A percentile compares a stretch with the other conserved stretches of the same genome.
Evolutionary conservation across 768 basidiomycete genomes (phyloP).

Genomic region (Trametes sanguinea): DNA sequence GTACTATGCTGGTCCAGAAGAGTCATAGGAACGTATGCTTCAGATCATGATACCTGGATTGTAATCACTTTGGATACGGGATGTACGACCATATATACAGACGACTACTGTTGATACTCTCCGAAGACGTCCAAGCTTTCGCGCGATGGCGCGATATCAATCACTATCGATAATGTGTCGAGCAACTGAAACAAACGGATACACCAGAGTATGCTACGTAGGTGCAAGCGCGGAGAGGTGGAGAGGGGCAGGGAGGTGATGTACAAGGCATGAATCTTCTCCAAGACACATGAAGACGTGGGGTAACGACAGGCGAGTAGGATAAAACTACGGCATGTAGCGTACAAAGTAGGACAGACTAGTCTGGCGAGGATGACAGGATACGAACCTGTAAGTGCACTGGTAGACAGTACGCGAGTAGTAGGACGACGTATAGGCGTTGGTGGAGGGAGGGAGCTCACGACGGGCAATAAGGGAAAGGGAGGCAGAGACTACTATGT

Average conservation of each 20-base stretch:
- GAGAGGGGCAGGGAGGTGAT: neutral
- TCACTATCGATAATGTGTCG: neutral
- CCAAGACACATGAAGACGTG: neutral
- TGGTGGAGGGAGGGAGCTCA: neutral
- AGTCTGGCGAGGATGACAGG: neutral
- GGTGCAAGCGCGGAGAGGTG: neutral
- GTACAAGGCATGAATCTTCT: neutral
- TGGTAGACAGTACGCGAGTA: neutral
- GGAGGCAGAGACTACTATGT: neutral
- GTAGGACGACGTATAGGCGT: too few species aligned
- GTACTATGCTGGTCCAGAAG: too few species aligned
- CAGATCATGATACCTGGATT: too few species aligned
- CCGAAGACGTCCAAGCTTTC: neutral
- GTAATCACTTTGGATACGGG: too few species aligned
- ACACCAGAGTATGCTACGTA: neutral
- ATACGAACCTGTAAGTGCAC: neutral
- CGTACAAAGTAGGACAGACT: constrained; percentile 6
- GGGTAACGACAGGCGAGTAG: too few species aligned
- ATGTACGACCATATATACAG: too few species aligned
- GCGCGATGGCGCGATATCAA: too few species aligned
- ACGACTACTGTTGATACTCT: neutral
- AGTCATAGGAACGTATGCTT: too few species aligned
- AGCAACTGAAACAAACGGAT: neutral
- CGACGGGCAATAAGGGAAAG: too few species aligned
- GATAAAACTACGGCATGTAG: neutral